Conservation (phyloP, 768 basidiomycete genomes). For the Termitomyces sp. region DNA sequence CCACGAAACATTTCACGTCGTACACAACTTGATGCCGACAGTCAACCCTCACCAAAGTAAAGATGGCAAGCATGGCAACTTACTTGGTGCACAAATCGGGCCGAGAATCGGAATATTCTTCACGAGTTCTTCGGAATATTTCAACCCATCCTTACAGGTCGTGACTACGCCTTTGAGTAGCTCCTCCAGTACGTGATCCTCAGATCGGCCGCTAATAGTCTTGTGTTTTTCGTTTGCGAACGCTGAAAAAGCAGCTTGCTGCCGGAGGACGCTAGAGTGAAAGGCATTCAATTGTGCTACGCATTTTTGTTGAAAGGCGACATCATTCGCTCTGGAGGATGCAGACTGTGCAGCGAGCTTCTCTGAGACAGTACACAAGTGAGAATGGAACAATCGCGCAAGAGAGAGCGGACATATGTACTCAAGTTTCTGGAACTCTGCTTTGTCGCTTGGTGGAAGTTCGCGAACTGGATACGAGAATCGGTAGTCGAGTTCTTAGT, state of each 20-base stretch:
- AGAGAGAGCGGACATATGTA: slow-evolving; percentile 14
- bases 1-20: slow-evolving; percentile 55
- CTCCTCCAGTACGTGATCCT: slow-evolving; percentile 35
- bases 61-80: slow-evolving; percentile 18
- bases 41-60: neutral
- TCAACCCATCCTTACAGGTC: slow-evolving; percentile 40
- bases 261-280: slow-evolving; percentile 23
- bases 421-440: slow-evolving; percentile 22
- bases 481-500: neutral
- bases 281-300: slow-evolving; percentile 30
- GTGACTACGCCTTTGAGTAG: slow-evolving; percentile 46
- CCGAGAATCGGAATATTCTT: slow-evolving; percentile 40
- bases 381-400: neutral
- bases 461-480: slow-evolving; percentile 2
- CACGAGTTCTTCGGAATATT: slow-evolving; percentile 24
- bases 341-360: slow-evolving; percentile 28
- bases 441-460: slow-evolving; percentile 8
- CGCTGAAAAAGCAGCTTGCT: slow-evolving; percentile 25
- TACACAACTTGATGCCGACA: slow-evolving; percentile 40
- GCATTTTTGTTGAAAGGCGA: slow-evolving; percentile 32
- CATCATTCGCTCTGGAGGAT: slow-evolving; percentile 19
- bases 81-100: slow-evolving; percentile 50
- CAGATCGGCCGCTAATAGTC: slow-evolving; percentile 44
- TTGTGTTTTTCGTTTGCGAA: slow-evolving; percentile 20
- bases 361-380: slow-evolving; percentile 17